Percentiles rank a stretch among this genome's conserved stretches.
phyloP scores from a whole-genome alignment of 805 yeast genomes.

The Lipomyces mesembrius region DNA sequence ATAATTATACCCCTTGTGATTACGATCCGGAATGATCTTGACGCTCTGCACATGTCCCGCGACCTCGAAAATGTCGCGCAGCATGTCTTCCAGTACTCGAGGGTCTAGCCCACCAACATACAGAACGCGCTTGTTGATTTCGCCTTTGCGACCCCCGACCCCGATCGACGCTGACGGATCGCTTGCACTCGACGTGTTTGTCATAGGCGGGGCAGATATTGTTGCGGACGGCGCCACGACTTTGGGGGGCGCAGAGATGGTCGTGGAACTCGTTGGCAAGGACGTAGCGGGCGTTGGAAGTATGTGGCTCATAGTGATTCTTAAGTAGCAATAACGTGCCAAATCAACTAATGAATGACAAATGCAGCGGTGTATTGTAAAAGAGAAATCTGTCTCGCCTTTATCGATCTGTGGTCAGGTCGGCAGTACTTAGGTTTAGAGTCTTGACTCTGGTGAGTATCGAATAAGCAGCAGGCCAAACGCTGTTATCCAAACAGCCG shows the following conservation, averaged over 20 bases:
- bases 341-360: not conserved
- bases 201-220: slow-evolving; percentile 5
- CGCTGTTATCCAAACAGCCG: slow-evolving; percentile 2
- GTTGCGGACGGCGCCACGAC: not conserved
- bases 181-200: not conserved
- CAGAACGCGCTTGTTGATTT: slow-evolving; percentile 65
- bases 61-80: slow-evolving; percentile 64
- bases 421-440: not conserved
- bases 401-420: not conserved
- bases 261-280: not conserved
- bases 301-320: slow-evolving; percentile 5
- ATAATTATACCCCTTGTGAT: slow-evolving; percentile 68
- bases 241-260: slow-evolving; percentile 4
- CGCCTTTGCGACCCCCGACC: slow-evolving; percentile 42
- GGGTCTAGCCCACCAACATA: slow-evolving; percentile 76
- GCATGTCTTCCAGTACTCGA: slow-evolving; percentile 63
- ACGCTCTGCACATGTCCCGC: slow-evolving; percentile 66
- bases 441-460: not conserved
- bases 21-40: slow-evolving; percentile 77
- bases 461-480: not conserved
- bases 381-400: not conserved
- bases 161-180: not conserved
- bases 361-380: not conserved
- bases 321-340: not conserved
- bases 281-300: slow-evolving; percentile 5